These are phyloP conservation scores for Pelargonium nanum DNA, from an alignment of 345 rosid species.

Conservation along the genomic window DNA sequence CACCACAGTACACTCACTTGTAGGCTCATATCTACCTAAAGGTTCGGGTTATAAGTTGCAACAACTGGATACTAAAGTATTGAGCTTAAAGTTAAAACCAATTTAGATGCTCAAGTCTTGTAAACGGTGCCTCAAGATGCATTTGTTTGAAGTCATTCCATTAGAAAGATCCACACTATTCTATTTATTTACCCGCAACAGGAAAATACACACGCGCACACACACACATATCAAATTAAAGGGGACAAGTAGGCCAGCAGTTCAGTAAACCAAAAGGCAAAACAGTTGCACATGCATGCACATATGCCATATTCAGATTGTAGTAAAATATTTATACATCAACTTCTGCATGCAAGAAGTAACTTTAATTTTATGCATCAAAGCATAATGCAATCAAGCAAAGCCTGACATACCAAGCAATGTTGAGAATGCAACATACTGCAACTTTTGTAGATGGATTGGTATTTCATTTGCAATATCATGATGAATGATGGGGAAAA, in stretches of 20 bases:
- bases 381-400: constrained; percentile 2
- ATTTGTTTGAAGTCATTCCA: too few relatives aligned
- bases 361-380: not conserved
- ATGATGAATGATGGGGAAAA: constrained; percentile 78
- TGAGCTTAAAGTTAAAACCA: too few relatives aligned
- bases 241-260: not conserved
- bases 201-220: not conserved
- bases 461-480: constrained; percentile 83
- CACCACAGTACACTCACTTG: too few relatives aligned
- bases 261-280: not conserved
- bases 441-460: constrained; percentile 65
- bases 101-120: too few relatives aligned
- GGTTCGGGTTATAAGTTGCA: too few relatives aligned
- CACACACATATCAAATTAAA: too few relatives aligned
- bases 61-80: too few relatives aligned
- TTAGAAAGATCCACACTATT: too few relatives aligned
- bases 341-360: not conserved
- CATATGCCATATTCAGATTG: not conserved
- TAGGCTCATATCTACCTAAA: too few relatives aligned
- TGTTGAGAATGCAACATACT: constrained; percentile 64
- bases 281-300: not conserved
- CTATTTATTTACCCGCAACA: too few relatives aligned
- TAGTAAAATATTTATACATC: not conserved
- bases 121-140: too few relatives aligned
- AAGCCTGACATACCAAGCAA: constrained; percentile 40